Base-by-base conservation (phyloP, 345 rosid species). In the Populus nigra region DNA sequence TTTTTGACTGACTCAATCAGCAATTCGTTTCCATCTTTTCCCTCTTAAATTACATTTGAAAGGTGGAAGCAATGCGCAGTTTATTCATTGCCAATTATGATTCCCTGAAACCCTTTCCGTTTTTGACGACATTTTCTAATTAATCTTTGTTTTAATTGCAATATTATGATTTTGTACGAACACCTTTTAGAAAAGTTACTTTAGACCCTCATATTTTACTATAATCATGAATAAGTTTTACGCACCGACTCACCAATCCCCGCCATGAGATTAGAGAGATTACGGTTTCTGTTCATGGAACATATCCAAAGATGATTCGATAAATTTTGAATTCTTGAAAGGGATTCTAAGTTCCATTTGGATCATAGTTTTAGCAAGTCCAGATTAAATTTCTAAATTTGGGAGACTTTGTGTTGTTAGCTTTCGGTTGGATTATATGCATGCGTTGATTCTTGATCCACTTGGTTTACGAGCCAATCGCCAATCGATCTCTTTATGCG, bases 191-290 rank as follows among this genome's bases (percentile, higher is more conserved):
- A n/a, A 59, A 59, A 59, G 63, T 59, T 9, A 10, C 63, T 59
- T 59, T 59, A 10, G 63, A n/a, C 15, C 63, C 29, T 9, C 35
- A 4, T 33, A 59, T 59, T 78, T 82, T 78, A 39, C 68, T 50
- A 72, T 62, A 57, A 55, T 69, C 80, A 27, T 66, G 27, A 72
- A 78, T 66, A 85, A 69, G 76, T 81, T 75, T 61, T 72, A 79
- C 80, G 80, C 88, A 86, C 86, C 84, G 86, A 77, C 85, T 73
- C 72, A 65, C 84, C 84, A 78, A 83, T 81, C 79, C 61, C 61
- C 22, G 8, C 41, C 78, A 25, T 67, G 9, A 31, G 47, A 25
- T 68, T 33, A 36, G 41, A 57, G 55, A 11, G 47, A 38, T n/a
- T 57, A 11, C 41, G 22, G 53, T 41, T 53, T 17, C 22, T 27